Conservation (phyloP, 495 filamentous ascomycete species). For the Annulohypoxylon moriforme region DNA sequence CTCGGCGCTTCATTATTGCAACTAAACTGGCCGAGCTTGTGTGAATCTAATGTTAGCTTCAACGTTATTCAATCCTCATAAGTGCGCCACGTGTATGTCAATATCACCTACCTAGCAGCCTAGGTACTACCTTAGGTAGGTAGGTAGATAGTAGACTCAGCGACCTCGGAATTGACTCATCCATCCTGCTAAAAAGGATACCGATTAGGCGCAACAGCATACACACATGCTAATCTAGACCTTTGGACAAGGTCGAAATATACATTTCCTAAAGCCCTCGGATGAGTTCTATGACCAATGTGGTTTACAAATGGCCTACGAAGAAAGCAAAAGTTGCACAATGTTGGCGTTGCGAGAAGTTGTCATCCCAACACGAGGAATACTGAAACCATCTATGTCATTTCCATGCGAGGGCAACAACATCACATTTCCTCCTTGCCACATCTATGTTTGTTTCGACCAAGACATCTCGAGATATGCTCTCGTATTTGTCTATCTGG, state of each 20-base stretch:
- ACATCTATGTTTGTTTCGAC: conserved; percentile 2
- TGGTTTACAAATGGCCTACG: not conserved
- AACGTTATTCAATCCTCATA: not conserved
- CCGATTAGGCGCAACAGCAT: not conserved
- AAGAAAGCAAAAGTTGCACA: conserved; percentile 1
- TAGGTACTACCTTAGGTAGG: not conserved
- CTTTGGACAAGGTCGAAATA: not conserved
- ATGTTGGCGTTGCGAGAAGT: conserved; percentile 5
- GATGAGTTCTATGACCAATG: conserved; percentile 10
- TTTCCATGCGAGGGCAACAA: not conserved
- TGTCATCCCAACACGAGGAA: not conserved
- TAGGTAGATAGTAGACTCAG: not conserved
- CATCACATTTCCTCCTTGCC: not conserved
- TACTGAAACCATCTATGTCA: conserved; percentile 9
- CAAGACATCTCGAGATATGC: not conserved
- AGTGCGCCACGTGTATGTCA: conserved; percentile 13
- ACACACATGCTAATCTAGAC: not conserved
- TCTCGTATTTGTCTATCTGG: not conserved
- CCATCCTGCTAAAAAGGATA: not conserved
- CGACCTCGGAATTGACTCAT: not conserved
- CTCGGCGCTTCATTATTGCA: conserved; percentile 14
- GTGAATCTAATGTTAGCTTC: not conserved
- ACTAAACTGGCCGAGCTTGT: not conserved
- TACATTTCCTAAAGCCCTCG: conserved; percentile 15
- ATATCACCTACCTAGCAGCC: no score